Base-by-base conservation (phyloP, 148 eudicot species). In the Silene latifolia region DNA sequence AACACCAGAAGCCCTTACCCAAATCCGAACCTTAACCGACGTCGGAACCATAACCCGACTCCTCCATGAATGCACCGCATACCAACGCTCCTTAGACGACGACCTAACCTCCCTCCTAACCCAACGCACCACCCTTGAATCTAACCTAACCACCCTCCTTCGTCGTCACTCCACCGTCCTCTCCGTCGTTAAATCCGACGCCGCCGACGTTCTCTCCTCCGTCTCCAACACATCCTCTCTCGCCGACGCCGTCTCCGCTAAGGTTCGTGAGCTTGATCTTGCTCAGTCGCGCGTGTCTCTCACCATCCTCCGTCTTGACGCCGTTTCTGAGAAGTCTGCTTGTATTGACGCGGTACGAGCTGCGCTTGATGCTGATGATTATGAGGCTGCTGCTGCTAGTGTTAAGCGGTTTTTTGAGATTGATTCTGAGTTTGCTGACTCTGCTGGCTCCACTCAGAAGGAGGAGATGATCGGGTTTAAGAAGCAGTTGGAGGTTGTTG, bases 21-120 rank as follows among this genome's bases (percentile, higher is more conserved):
- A 80, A 53, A 83, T 93, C n/a, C 83, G 81, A 10, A 80, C 86
- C 64, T 91, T 93, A 6, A 89, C 97, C 19, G 98, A 93, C 76
- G 97, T 93, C 9, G 88, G 88, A 9, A 75, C 94, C 15, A 89
- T 93, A 83, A 93, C 97, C 3, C 91, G 98, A 13, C 87, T 89
- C 74, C 97, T 91, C 82, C 98, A 93, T 58, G 94, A 93, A 62
- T 88, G 92, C 88, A 88, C 89, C 5, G 98, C 98, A 4, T 86
- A 93, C 84, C 98, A 93, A 67, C 88, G 98, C 17, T 82, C 88
- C 47, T 86, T 91, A 72, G 98, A 93, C 75, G 75, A 83, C 20
- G 80, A 83, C 24, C 89, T 93, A 54, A 67, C 82, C 21, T 76
- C 79, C 71, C 91, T 93, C 77, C 87, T 86, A 39, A 80, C 83